Base-by-base conservation (phyloP, 352 stramenopile species). In the Phytophthora kernoviae region DNA sequence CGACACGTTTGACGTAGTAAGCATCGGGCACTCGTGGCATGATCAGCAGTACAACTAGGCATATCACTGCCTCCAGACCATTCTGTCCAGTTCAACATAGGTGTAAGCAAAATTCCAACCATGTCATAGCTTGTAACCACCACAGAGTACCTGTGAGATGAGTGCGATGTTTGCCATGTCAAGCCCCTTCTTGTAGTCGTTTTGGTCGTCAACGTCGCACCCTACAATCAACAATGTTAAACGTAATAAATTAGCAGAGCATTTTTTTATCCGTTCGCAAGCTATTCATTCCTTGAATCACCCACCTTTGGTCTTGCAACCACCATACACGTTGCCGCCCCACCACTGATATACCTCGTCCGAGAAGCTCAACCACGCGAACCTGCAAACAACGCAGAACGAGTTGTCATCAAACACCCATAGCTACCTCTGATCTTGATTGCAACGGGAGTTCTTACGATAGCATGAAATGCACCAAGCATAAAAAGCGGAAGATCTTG, bases 301-400 rank as follows among this genome's bases (percentile, higher is more conserved):
- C 4, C 6, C 22, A 79, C 72, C 66, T 48, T 58, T 50, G 26
- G 77, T 45, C 33, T 86, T 90, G 76, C 84, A 93, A 22, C 84
- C 84, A 26, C 54, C 42, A 56, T 88, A 93, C 3, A 93, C 84
- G 45, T 87, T 75, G 12, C 70, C 72, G 5, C 76, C 79, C 84
- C 84, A 93, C 84, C 84, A 93, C 36, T 77, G 73, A 57, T 84
- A 93, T 36, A 80, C 79, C 54, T 89, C 78, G 52, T 88, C 78
- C 39, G 81, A 80, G 24, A 93, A 93, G n/a, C 79, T 72, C 17
- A 72, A 76, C 81, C 81, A 93, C 9, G 81, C 81, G 36, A 88
- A 91, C 59, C 79, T 88, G 43, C 17, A 41, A 40, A 1, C 17
- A 59, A 9, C n/a, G n/a, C n/a, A n/a, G n/a, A n/a, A n/a, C n/a